phyloP scores from a whole-genome alignment of 2,329 filamentous ascomycete species.

The Bipolaris cookei region DNA sequence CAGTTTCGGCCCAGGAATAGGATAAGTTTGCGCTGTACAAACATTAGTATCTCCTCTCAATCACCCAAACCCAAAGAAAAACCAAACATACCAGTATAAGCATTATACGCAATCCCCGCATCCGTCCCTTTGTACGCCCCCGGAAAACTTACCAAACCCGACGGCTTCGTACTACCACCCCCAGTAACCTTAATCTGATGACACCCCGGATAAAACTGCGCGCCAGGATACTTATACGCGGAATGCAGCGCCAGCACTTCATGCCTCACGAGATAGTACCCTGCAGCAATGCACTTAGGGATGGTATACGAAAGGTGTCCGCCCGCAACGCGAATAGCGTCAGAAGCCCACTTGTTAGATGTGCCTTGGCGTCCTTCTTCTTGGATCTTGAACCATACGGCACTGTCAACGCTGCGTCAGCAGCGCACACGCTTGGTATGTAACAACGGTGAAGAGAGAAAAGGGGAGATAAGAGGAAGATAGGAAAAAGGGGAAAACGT shows the following conservation, averaged over 20 bases:
- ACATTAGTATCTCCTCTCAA: not conserved
- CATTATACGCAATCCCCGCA: conserved; percentile 60
- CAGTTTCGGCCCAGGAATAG: conserved; percentile 36
- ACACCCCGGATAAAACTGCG: conserved; percentile 65
- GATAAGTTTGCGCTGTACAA: conserved; percentile 29
- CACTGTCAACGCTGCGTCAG: conserved; percentile 24
- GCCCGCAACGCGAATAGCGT: conserved; percentile 53
- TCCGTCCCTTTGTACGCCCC: conserved; percentile 60
- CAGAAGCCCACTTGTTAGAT: conserved; percentile 57
- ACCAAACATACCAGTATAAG: conserved; percentile 52
- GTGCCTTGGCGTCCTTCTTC: conserved; percentile 60
- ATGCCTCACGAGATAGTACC: conserved; percentile 65
- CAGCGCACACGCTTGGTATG: too few relatives aligned
- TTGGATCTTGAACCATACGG: conserved; percentile 65
- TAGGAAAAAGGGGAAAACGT: conserved; percentile 15
- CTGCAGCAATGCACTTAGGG: conserved; percentile 59
- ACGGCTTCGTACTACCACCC: conserved; percentile 53
- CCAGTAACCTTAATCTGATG: conserved; percentile 64
- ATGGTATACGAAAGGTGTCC: conserved; percentile 61
- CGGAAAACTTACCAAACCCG: conserved; percentile 58
- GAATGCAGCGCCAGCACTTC: conserved; percentile 64
- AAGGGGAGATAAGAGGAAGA: too few relatives aligned
- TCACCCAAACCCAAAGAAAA: not conserved
- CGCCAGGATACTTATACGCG: conserved; percentile 57
- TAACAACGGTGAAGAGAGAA: too few relatives aligned